phyloP scores from a whole-genome alignment of 306 rosid genomes.

The Luffa aegyptiaca region DNA sequence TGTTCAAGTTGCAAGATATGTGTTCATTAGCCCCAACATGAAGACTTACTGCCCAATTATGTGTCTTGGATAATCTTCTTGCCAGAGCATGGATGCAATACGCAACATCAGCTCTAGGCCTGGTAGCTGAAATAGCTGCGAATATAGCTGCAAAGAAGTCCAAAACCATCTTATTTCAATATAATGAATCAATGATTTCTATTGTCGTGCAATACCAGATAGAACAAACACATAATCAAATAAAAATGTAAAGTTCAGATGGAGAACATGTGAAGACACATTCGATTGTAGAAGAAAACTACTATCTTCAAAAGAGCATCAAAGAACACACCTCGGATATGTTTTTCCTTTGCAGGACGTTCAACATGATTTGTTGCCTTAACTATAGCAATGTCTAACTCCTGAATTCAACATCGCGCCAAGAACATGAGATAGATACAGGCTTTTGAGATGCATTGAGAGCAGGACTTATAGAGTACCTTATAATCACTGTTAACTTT shows the following conservation, averaged over 20 bases:
- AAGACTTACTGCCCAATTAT: slow-evolving; percentile 94
- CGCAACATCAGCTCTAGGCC: slow-evolving; percentile 98
- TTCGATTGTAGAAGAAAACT: neutral
- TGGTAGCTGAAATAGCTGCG: slow-evolving; percentile 91
- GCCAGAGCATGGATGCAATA: slow-evolving; percentile 98
- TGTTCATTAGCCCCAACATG: neutral
- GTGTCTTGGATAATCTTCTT: slow-evolving; percentile 82
- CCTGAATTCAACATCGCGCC: slow-evolving; percentile 38
- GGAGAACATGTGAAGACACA: neutral
- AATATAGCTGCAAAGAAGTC: slow-evolving; percentile 66
- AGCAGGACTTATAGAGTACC: slow-evolving; percentile 30
- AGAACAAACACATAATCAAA: slow-evolving; percentile 3
- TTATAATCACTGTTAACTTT: slow-evolving; percentile 98
- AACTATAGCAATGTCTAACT: slow-evolving; percentile 88
- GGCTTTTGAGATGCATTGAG: neutral
- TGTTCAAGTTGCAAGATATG: neutral
- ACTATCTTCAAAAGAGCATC: neutral
- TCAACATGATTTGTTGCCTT: slow-evolving; percentile 95
- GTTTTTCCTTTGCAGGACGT: slow-evolving; percentile 84
- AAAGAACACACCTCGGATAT: slow-evolving; percentile 56
- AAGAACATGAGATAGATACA: slow-evolving; percentile 11
- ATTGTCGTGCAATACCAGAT: neutral
- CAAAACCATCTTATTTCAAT: slow-evolving; percentile 18
- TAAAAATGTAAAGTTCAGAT: neutral
- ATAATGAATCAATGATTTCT: slow-evolving; percentile 1